phyloP scores from a whole-genome alignment of 1,284 basidiomycete species.

The Microbotryum silenes-acaulis region DNA sequence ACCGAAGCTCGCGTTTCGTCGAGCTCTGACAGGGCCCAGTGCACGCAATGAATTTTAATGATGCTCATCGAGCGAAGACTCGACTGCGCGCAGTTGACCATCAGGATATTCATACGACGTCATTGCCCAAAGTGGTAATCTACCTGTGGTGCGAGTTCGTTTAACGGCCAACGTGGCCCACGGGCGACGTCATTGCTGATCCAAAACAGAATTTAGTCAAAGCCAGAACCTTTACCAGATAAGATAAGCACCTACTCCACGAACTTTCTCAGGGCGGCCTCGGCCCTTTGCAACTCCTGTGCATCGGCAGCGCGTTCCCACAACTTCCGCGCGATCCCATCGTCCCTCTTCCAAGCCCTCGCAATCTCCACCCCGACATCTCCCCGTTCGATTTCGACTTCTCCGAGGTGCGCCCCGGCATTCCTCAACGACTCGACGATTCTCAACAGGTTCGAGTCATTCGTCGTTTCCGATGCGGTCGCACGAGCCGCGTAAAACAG shows the following conservation, averaged over 20 bases:
- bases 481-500: conserved; percentile 41
- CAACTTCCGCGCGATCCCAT: background rate
- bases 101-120: too few species aligned
- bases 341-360: conserved; percentile 12
- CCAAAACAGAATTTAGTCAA: too few species aligned
- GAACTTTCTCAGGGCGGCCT: background rate
- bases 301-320: conserved; percentile 18
- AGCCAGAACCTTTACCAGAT: background rate
- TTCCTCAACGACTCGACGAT: conserved; percentile 60
- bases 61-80: too few species aligned
- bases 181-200: too few species aligned
- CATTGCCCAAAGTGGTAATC: too few species aligned
- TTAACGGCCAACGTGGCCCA: too few species aligned
- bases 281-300: conserved; percentile 13
- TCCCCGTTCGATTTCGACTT: conserved; percentile 54
- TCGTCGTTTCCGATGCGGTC: conserved; percentile 47
- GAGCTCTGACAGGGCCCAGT: too few species aligned
- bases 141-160: too few species aligned
- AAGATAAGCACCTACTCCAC: background rate
- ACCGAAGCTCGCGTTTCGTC: too few species aligned
- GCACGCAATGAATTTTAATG: too few species aligned
- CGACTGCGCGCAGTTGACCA: too few species aligned
- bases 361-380: conserved; percentile 39
- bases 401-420: conserved; percentile 65
- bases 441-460: conserved; percentile 8